Evolutionary conservation across 2,329 filamentous ascomycete species (phyloP).

Genomic region (Fusarium sublunatum): DNA sequence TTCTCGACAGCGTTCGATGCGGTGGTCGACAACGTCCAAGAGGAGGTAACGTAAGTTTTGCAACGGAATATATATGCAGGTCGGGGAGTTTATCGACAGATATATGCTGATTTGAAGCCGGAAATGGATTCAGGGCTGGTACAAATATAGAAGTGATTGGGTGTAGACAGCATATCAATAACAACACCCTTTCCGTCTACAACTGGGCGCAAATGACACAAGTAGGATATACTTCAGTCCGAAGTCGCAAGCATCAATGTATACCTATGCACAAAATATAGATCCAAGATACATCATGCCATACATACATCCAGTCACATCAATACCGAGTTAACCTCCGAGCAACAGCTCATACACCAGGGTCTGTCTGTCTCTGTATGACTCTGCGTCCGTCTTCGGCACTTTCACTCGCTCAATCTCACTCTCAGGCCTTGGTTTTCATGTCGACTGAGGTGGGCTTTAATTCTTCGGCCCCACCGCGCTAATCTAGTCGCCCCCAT

Average conservation of each 20-base stretch:
- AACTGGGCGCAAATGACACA: no score
- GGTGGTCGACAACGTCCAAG: no score
- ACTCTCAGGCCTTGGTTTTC: constrained; percentile 1
- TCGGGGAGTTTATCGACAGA: not conserved
- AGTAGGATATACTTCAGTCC: no score
- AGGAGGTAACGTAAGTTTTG: no score
- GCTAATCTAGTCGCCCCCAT: not conserved
- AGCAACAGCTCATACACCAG: constrained; percentile 26
- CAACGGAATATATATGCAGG: not conserved
- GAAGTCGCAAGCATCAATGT: no score
- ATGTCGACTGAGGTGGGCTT: no score
- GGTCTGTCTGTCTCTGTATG: constrained; percentile 21
- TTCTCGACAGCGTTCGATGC: not conserved
- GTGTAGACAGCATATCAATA: no score
- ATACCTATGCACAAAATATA: no score
- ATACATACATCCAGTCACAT: constrained; percentile 10
- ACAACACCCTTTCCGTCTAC: no score
- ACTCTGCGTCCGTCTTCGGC: constrained; percentile 46
- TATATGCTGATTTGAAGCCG: no score
- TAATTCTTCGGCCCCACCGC: constrained; percentile 11
- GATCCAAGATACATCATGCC: not conserved
- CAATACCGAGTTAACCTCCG: constrained; percentile 30
- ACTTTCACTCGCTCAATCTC: not conserved
- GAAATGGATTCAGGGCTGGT: no score
- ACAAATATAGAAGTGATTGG: no score